Percentiles rank a stretch among this genome's conserved stretches.
Conservation (phyloP, 306 rosid species). For the Lathyrus aphaca region DNA sequence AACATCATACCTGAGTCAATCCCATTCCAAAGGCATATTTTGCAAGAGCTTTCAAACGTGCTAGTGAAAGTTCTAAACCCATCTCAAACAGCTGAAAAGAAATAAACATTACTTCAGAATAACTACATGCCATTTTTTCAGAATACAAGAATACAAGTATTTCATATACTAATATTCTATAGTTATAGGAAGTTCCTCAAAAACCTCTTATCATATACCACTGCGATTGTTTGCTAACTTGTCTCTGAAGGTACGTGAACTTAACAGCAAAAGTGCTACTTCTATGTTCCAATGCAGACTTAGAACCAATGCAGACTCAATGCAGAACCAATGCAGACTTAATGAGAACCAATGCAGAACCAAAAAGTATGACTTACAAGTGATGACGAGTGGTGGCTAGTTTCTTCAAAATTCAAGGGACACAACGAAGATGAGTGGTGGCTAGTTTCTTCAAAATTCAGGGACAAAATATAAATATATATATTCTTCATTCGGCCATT, state of each 20-base stretch:
- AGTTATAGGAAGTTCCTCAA: constrained; percentile 19
- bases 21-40: too few species aligned
- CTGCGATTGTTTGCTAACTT: neutral
- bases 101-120: constrained; percentile 35
- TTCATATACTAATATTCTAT: constrained; percentile 18
- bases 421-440: too few species aligned
- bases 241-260: constrained; percentile 19
- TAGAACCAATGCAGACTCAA: too few species aligned
- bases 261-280: constrained; percentile 15
- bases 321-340: too few species aligned
- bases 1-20: constrained; percentile 80
- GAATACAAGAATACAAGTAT: constrained; percentile 1
- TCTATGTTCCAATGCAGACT: constrained; percentile 23
- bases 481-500: too few species aligned
- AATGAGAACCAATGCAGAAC: too few species aligned
- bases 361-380: too few species aligned
- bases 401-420: too few species aligned
- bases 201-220: constrained; percentile 28
- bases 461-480: too few species aligned
- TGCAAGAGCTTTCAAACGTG: constrained; percentile 98
- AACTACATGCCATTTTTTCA: constrained; percentile 17
- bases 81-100: constrained; percentile 90
- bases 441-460: too few species aligned
- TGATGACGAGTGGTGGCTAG: too few species aligned
- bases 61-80: constrained; percentile 98